These are phyloP conservation scores for Jatropha multifida DNA, from an alignment of 441 rosid genomes.

Conservation along the genomic window DNA sequence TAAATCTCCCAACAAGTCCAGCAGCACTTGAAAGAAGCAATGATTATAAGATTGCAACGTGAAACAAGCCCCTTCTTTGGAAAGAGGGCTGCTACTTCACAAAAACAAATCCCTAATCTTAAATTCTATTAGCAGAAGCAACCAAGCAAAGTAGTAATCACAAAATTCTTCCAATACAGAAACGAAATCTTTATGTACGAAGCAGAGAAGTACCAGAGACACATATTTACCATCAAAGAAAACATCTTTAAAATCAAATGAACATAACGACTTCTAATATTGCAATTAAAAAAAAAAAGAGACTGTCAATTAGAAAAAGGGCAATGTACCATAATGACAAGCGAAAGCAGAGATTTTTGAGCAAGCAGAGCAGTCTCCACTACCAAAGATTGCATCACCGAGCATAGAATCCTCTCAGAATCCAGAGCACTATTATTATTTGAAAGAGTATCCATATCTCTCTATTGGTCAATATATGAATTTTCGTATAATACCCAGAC, in stretches of 20 bases:
- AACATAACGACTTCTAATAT: background rate
- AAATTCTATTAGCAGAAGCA: no score
- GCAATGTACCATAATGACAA: constrained; percentile 31
- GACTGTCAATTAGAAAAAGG: background rate
- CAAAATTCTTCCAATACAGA: background rate
- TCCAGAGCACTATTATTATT: background rate
- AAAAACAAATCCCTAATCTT: background rate
- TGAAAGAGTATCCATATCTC: constrained; percentile 6
- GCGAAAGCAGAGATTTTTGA: constrained; percentile 27
- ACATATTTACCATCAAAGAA: background rate
- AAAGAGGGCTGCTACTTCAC: background rate
- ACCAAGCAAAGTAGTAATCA: background rate
- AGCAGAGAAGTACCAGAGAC: background rate
- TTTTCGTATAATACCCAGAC: background rate
- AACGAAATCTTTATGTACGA: background rate
- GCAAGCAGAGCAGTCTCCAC: constrained; percentile 22
- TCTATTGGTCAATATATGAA: background rate
- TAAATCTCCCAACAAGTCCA: background rate
- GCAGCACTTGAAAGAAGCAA: background rate
- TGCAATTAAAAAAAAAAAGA: constrained; percentile 3
- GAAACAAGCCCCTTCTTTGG: background rate
- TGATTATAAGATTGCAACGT: background rate
- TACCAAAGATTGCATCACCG: constrained; percentile 19
- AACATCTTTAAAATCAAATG: background rate
- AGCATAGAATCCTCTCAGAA: background rate